These are phyloP conservation scores for Blumeria hordei DNA, from an alignment of 2,329 filamentous ascomycete species.

Conservation along the genomic window DNA sequence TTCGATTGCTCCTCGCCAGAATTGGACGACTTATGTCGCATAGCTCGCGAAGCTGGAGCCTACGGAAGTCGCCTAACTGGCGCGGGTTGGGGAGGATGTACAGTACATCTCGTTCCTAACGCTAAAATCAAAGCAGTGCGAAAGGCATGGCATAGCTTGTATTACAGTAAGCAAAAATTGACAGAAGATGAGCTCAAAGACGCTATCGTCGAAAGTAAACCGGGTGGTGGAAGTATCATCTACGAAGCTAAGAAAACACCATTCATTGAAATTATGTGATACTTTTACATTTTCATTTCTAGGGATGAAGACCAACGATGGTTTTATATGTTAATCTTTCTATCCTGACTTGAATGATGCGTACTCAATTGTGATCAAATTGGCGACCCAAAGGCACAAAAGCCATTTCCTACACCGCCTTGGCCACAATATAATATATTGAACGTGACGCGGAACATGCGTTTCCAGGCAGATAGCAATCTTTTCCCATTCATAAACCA, in stretches of 20 bases:
- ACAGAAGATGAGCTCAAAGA: slow-evolving; percentile 48
- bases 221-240: slow-evolving; percentile 46
- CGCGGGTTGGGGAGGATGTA: slow-evolving; percentile 92
- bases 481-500: too few relatives aligned
- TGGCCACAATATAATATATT: too few relatives aligned
- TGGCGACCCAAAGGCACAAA: too few relatives aligned
- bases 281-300: too few relatives aligned
- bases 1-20: slow-evolving; percentile 88
- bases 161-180: slow-evolving; percentile 44
- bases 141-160: slow-evolving; percentile 53
- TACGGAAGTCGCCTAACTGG: slow-evolving; percentile 76
- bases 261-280: too few relatives aligned
- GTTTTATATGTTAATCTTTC: too few relatives aligned
- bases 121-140: slow-evolving; percentile 59
- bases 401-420: too few relatives aligned
- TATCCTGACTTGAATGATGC: too few relatives aligned
- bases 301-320: too few relatives aligned
- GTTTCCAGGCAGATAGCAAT: too few relatives aligned
- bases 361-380: too few relatives aligned
- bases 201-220: slow-evolving; percentile 74
- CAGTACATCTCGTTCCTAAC: slow-evolving; percentile 72
- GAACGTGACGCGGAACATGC: too few relatives aligned
- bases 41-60: slow-evolving; percentile 54
- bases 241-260: slow-evolving; percentile 17
- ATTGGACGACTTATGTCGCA: slow-evolving; percentile 66